Evolutionary conservation across 257 asterid species (phyloP).

Genomic region (Nyctanthes arbortristis): DNA sequence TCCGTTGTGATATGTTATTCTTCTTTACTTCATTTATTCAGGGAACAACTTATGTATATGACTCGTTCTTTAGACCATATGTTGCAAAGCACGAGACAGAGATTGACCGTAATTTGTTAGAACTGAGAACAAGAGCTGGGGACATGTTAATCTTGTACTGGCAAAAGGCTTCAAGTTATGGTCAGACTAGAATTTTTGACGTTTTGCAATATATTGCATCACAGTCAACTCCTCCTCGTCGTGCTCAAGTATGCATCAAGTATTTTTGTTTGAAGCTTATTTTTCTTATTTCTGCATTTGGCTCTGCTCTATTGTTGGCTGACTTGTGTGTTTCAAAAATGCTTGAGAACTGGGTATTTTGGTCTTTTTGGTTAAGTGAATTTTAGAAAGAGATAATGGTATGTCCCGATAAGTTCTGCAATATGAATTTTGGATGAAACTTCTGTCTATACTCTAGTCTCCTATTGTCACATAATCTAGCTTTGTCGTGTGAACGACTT

Average conservation of each 20-base stretch:
- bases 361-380: neutral
- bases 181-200: conserved; percentile 82
- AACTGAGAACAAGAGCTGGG: conserved; percentile 78
- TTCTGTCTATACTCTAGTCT: neutral
- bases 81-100: conserved; percentile 84
- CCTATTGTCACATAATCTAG: neutral
- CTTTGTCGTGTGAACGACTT: neutral
- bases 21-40: conserved; percentile 37
- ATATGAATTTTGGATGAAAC: neutral
- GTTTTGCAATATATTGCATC: conserved; percentile 78
- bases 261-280: neutral
- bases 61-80: conserved; percentile 86
- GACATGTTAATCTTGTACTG: conserved; percentile 65
- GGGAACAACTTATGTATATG: conserved; percentile 93
- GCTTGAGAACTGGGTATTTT: neutral
- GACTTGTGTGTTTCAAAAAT: neutral
- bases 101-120: conserved; percentile 82
- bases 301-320: neutral
- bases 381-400: neutral
- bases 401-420: neutral
- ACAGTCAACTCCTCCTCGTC: conserved; percentile 28
- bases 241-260: conserved; percentile 64
- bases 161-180: conserved; percentile 63
- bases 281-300: neutral
- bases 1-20: conserved; percentile 11